Percentiles rank a stretch among this genome's conserved stretches.
Evolutionary conservation across 129 eudicot species (phyloP).

Genomic region (Daucus carota): DH1_v3.0 NC_030381.2:3598001-3598500

Average conservation of each 20-base stretch:
- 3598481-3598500: not conserved
- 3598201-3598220: not conserved
- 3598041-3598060: conserved; percentile 87
- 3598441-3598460: not conserved
- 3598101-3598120: not conserved
- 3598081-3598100: not conserved
- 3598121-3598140: not conserved
- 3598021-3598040: conserved; percentile 96
- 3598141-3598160: not conserved
- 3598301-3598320: not conserved
- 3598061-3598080: not conserved
- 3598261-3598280: not conserved
- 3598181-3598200: not conserved
- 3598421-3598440: not conserved
- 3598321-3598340: not conserved
- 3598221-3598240: not conserved
- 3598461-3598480: not conserved
- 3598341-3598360: not conserved
- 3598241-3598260: not conserved
- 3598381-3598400: not conserved
- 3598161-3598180: not conserved
- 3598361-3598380: not conserved
- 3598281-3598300: not conserved
- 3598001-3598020: conserved; percentile 95
- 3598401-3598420: not conserved